Conservation (phyloP, 2,329 filamentous ascomycete genomes). For the Penicillium sp. region DNA sequence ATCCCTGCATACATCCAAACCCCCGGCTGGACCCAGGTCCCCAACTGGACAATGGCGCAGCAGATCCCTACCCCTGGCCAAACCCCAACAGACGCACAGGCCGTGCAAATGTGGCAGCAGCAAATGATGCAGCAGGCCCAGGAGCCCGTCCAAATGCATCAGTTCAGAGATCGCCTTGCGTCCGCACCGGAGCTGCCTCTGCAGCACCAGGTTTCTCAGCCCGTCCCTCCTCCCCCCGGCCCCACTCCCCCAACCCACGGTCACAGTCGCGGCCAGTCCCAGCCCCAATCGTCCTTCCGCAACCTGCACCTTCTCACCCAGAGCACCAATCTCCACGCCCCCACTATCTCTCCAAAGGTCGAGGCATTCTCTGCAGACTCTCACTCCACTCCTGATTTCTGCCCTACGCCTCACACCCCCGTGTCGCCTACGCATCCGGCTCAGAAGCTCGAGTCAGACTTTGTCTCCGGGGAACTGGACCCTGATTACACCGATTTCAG, state of each 20-base stretch:
- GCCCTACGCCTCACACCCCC: conserved; percentile 33
- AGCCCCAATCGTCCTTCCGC: conserved; percentile 22
- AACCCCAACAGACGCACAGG: conserved; percentile 22
- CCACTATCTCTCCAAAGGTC: conserved; percentile 20
- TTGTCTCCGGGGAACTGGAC: conserved; percentile 31
- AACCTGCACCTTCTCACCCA: conserved; percentile 25
- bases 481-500: conserved; percentile 36
- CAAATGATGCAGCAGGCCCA: conserved; percentile 29
- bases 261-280: conserved; percentile 21
- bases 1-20: conserved; percentile 31
- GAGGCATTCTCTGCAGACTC: conserved; percentile 29
- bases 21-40: conserved; percentile 19
- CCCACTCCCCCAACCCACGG: conserved; percentile 24
- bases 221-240: conserved; percentile 13
- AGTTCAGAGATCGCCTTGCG: conserved; percentile 36
- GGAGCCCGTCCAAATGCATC: conserved; percentile 24
- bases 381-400: conserved; percentile 35
- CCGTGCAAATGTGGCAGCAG: conserved; percentile 30
- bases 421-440: conserved; percentile 25
- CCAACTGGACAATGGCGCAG: conserved; percentile 25
- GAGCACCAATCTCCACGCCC: conserved; percentile 13
- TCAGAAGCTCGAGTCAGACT: conserved; percentile 23
- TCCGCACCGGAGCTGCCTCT: conserved; percentile 36
- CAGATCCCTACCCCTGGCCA: conserved; percentile 22
- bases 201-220: conserved; percentile 16